Evolutionary conservation across 2,329 filamentous ascomycete species (phyloP), one percentile per base, ranked within the genome.

Genomic region (Penicillium sp.): DNA sequence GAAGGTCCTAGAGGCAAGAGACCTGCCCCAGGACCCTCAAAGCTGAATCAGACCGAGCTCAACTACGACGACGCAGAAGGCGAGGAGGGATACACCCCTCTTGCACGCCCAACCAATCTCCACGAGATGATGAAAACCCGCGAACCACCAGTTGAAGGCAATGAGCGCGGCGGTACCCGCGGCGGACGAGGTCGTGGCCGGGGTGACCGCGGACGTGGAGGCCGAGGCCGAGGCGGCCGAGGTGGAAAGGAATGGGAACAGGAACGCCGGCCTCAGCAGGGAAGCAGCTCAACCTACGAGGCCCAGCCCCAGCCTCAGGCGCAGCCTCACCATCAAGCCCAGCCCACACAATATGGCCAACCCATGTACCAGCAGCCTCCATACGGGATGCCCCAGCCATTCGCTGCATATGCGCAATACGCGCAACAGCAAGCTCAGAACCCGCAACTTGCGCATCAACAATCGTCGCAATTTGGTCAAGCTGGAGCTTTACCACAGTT

Each of bases 41-140:
- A 72, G 50, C 59, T 76, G 51, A 61, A 65, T 39, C 70, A 72
- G 26, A 68, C 69, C 19, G 80, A 79, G 32, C 75, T 89, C 38
- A 84, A 83, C 65, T 90, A 90, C 61, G 87, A 88, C 55, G 86
- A 91, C 51, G 81, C 82, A 27, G 81, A 64, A 38, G 67, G 58
- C n/a, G 72, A 78, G 51, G 74, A 78, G 55, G 74, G 73, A 0
- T 93, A 93, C 69, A 87, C 84, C 59, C 87, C 88, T 5, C 78
- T 93, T 16, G 73, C 86, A 18, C 79, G 89, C 16, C 89, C 89
- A 1, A 78, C 81, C 16, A 86, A 86, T 45, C 84, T 87, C 60
- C 72, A 79, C 64, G 70, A 79, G 69, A 71, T 79, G 66, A 73
- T 81, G 76, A 64, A 75, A 16, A 55, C 61, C 16, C 67, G 69